Percentiles rank a stretch among this genome's conserved stretches.
Evolutionary conservation across 2,329 filamentous ascomycete genomes (phyloP).

Genomic region (Fusarium solani-melongenae): DNA sequence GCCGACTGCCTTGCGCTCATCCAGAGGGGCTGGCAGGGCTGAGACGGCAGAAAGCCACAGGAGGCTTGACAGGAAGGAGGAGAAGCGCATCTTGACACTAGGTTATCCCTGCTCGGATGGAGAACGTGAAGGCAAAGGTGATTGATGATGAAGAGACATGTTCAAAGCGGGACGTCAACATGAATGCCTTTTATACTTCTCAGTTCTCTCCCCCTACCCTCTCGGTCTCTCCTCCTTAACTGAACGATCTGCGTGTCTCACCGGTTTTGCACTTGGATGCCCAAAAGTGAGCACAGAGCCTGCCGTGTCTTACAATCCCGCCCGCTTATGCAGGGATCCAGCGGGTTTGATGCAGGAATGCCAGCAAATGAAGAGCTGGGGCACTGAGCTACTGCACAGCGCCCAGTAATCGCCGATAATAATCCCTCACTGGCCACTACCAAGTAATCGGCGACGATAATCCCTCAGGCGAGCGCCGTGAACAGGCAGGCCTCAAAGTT

Average conservation of each 20-base stretch:
- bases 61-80: conserved; percentile 25
- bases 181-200: neutral
- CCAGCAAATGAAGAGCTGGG: neutral
- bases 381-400: neutral
- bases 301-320: conserved; percentile 11
- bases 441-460: neutral
- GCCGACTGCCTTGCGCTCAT: neutral
- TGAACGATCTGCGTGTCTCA: conserved; percentile 9
- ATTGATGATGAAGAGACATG: neutral
- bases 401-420: neutral
- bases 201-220: neutral
- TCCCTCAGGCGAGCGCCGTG: neutral
- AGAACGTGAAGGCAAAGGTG: neutral
- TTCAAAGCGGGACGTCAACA: accelerated
- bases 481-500: neutral
- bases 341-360: neutral
- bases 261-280: neutral
- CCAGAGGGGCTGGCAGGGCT: conserved; percentile 20
- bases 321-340: conserved; percentile 7
- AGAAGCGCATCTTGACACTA: conserved; percentile 25
- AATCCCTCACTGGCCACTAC: neutral
- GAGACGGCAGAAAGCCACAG: conserved; percentile 27
- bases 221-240: neutral
- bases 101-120: neutral
- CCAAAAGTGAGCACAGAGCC: conserved; percentile 9